Evolutionary conservation across 192 early-diverging fungal species (phyloP).

Genomic region (Chytriomyces sp.): DNA sequence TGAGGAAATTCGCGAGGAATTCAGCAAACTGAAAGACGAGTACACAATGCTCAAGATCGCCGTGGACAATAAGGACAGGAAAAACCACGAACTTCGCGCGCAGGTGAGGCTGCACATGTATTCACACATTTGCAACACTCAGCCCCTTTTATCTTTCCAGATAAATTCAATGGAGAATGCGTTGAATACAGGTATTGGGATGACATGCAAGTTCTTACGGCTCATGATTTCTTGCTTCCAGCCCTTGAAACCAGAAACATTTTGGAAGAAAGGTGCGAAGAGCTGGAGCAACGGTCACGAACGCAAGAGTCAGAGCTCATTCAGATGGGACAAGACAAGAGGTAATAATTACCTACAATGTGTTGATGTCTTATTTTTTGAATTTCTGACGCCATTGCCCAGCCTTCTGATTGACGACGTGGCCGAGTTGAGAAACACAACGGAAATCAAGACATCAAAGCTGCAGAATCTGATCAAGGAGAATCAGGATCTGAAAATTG

Average conservation of each 20-base stretch:
- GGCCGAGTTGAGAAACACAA: constrained; percentile 43
- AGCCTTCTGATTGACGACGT: constrained; percentile 54
- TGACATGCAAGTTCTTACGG: background rate
- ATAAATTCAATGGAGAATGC: constrained; percentile 38
- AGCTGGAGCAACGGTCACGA: constrained; percentile 36
- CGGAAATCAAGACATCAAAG: constrained; percentile 36
- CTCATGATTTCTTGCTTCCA: background rate
- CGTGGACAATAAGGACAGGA: constrained; percentile 46
- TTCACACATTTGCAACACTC: too few relatives aligned
- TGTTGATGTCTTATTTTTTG: background rate
- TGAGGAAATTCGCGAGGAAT: constrained; percentile 37
- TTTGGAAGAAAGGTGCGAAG: constrained; percentile 42
- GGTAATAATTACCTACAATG: constrained; percentile 29
- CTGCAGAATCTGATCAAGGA: constrained; percentile 25
- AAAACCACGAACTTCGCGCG: constrained; percentile 36
- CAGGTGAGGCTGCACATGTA: constrained; percentile 23
- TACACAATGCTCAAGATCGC: constrained; percentile 48
- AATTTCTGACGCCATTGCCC: background rate
- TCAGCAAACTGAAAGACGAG: constrained; percentile 42
- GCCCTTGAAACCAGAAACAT: constrained; percentile 42
- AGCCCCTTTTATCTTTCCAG: background rate
- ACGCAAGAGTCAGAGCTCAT: constrained; percentile 41
- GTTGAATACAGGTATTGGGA: constrained; percentile 25
- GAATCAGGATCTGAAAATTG: constrained; percentile 38
- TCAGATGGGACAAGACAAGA: constrained; percentile 52